Evolutionary conservation across 2,329 filamentous ascomycete species (phyloP).

Genomic region (Herpotrichia juniperi): DNA sequence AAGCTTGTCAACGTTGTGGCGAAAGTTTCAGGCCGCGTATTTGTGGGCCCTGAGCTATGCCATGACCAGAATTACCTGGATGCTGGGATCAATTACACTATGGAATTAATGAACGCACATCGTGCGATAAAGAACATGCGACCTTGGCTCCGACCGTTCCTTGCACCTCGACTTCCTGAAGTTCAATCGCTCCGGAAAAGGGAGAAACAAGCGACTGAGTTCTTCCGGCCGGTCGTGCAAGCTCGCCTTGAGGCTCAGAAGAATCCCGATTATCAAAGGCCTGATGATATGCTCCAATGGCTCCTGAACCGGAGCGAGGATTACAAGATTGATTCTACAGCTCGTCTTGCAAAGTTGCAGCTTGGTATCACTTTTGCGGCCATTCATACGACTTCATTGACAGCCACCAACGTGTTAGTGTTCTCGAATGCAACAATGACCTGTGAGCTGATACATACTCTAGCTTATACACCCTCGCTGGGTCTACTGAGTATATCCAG

Average conservation of each 20-base stretch:
- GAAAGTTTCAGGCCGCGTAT: slow-evolving; percentile 40
- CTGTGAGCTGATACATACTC: too few species aligned
- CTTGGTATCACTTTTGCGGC: slow-evolving; percentile 24
- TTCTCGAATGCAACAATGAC: too few species aligned
- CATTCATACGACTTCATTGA: slow-evolving; percentile 28
- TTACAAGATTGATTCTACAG: slow-evolving; percentile 5
- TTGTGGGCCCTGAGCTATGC: slow-evolving; percentile 39
- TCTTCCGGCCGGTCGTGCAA: slow-evolving; percentile 32
- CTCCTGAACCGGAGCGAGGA: slow-evolving; percentile 31
- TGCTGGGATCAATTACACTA: slow-evolving; percentile 35
- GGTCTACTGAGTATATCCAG: slow-evolving; percentile 48
- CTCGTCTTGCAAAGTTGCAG: slow-evolving; percentile 14
- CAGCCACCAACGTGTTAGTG: slow-evolving; percentile 18
- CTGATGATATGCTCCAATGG: slow-evolving; percentile 48
- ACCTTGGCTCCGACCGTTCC: slow-evolving; percentile 30
- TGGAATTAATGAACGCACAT: slow-evolving; percentile 36
- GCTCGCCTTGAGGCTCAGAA: slow-evolving; percentile 27
- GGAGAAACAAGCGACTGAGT: slow-evolving; percentile 16
- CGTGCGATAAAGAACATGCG: slow-evolving; percentile 32
- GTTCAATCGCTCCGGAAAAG: slow-evolving; percentile 25
- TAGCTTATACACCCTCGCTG: slow-evolving; percentile 38
- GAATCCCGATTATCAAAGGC: slow-evolving; percentile 35
- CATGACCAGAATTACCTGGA: slow-evolving; percentile 38
- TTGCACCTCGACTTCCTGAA: slow-evolving; percentile 31
- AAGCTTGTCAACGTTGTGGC: slow-evolving; percentile 39